Conservation (phyloP, 2,329 filamentous ascomycete genomes). For the Hysterium pulicare region DNA sequence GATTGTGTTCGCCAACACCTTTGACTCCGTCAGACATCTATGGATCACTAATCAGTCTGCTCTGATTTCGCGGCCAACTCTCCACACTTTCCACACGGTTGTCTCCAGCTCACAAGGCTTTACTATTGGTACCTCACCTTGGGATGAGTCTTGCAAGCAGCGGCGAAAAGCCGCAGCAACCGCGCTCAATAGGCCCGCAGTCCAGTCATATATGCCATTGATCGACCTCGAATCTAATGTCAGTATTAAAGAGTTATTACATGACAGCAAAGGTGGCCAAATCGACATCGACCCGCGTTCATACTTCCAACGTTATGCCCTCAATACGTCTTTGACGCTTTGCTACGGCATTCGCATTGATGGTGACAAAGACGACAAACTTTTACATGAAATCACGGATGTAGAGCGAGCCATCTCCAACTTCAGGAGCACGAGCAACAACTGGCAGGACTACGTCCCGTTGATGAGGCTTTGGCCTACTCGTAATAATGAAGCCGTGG, state of each 20-base stretch:
- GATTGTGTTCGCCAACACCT: constrained; percentile 75
- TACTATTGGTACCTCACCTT: constrained; percentile 80
- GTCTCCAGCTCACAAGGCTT: constrained; percentile 74
- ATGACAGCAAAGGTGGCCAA: constrained; percentile 60
- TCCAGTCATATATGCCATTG: constrained; percentile 78
- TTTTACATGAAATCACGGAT: constrained; percentile 69
- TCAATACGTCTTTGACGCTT: constrained; percentile 73
- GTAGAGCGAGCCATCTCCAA: constrained; percentile 75
- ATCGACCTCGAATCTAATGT: constrained; percentile 72
- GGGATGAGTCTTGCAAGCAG: constrained; percentile 76
- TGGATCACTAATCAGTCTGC: constrained; percentile 79
- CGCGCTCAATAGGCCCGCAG: constrained; percentile 70
- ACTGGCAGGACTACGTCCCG: constrained; percentile 83
- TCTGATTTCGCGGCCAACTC: constrained; percentile 71
- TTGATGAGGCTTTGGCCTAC: constrained; percentile 63
- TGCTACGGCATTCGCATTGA: constrained; percentile 77
- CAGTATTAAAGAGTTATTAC: constrained; percentile 68
- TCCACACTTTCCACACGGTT: constrained; percentile 79
- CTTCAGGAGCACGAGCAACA: constrained; percentile 75
- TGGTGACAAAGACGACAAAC: constrained; percentile 63
- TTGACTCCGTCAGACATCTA: constrained; percentile 68
- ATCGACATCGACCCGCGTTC: constrained; percentile 66
- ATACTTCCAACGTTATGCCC: constrained; percentile 71
- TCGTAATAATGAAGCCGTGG: constrained; percentile 59
- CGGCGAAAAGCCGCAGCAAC: constrained; percentile 76